phyloP scores from a whole-genome alignment of 345 rosid species.

The Chamaenerion angustifolium region DNA sequence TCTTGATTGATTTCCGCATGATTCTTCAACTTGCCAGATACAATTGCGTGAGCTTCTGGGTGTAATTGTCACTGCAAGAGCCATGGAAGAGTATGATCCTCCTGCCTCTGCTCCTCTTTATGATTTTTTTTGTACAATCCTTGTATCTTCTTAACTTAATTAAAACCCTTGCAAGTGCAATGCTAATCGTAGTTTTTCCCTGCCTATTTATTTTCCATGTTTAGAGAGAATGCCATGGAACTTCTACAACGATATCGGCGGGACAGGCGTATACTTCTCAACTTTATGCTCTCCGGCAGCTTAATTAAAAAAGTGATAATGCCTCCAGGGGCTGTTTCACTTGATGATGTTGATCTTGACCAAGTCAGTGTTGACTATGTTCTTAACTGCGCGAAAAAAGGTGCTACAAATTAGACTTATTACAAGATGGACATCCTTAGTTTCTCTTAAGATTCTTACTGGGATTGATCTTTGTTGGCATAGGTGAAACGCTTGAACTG shows the following conservation, averaged over 20 bases:
- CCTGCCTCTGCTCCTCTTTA: background rate
- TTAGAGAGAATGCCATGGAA: slow-evolving; percentile 67
- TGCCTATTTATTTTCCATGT: background rate
- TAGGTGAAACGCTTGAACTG: slow-evolving; percentile 83
- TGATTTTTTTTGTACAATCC: background rate
- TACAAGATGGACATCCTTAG: background rate
- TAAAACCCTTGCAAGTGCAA: background rate
- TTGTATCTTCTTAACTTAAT: background rate
- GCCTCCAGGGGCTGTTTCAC: slow-evolving; percentile 97
- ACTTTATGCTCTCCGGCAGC: slow-evolving; percentile 73
- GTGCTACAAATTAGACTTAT: slow-evolving; percentile 14
- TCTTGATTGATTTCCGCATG: too few species aligned
- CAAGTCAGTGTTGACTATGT: slow-evolving; percentile 97
- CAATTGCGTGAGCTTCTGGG: background rate
- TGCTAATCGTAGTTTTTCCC: background rate
- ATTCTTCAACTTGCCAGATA: too few species aligned
- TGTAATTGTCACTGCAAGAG: slow-evolving; percentile 6
- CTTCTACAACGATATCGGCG: slow-evolving; percentile 78
- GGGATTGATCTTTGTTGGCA: slow-evolving; percentile 4
- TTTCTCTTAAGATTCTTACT: slow-evolving; percentile 1
- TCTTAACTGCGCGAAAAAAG: slow-evolving; percentile 77
- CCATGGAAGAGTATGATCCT: slow-evolving; percentile 24
- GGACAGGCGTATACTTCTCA: slow-evolving; percentile 69
- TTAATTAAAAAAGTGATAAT: slow-evolving; percentile 82
- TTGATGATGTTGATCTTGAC: slow-evolving; percentile 95